These are phyloP conservation scores for Vigna nakashimae DNA, from an alignment of 306 rosid genomes.

Conservation along the genomic window DNA sequence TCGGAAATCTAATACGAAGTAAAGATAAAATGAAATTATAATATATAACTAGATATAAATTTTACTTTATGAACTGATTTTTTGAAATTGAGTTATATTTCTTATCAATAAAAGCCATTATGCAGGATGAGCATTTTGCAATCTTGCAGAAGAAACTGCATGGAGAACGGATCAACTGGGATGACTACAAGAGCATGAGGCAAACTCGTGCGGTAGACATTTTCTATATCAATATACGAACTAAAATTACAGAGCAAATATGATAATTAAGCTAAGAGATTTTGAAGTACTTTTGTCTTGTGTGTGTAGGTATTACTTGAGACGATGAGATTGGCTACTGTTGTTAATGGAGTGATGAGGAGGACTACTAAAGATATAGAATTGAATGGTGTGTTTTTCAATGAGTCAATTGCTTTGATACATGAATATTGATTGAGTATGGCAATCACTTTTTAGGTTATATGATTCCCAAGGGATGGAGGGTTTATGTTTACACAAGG, in stretches of 20 bases:
- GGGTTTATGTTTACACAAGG: slow-evolving; percentile 72
- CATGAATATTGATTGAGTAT: background rate
- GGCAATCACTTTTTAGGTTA: slow-evolving; percentile 51
- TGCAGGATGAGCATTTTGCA: slow-evolving; percentile 77
- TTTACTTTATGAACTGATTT: too few species aligned
- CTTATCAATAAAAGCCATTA: too few species aligned
- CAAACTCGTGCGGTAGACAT: slow-evolving; percentile 67
- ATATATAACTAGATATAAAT: too few species aligned
- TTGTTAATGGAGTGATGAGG: slow-evolving; percentile 78
- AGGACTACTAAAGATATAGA: slow-evolving; percentile 66
- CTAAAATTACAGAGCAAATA: background rate
- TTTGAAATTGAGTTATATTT: too few species aligned
- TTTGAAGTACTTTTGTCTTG: background rate
- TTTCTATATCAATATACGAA: background rate
- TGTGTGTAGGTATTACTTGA: slow-evolving; percentile 70
- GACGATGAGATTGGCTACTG: slow-evolving; percentile 73
- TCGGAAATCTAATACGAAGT: too few species aligned
- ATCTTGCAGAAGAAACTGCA: slow-evolving; percentile 57
- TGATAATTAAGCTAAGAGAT: background rate
- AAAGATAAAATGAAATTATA: too few species aligned
- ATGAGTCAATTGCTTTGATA: background rate
- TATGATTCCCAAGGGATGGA: slow-evolving; percentile 83
- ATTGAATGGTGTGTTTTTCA: slow-evolving; percentile 55
- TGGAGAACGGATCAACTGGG: slow-evolving; percentile 62
- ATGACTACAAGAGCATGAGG: slow-evolving; percentile 67